Conservation (phyloP, 2,329 filamentous ascomycete genomes). For the Rutstroemia sp. region DNA sequence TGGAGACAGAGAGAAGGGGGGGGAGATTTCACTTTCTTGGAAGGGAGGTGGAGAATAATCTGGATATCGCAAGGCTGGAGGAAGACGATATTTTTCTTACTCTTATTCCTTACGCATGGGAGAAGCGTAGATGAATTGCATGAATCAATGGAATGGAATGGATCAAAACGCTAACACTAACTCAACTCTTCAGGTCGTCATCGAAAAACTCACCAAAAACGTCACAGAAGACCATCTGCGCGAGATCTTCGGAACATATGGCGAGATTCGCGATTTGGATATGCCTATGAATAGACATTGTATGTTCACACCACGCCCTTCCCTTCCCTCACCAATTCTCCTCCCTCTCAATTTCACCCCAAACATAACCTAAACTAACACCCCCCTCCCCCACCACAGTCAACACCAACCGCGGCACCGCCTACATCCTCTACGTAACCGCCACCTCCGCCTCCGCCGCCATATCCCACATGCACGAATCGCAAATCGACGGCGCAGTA, state of each 20-base stretch:
- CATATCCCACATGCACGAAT: conserved; percentile 96
- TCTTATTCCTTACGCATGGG: no score
- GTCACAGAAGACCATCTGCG: conserved; percentile 80
- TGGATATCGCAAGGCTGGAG: no score
- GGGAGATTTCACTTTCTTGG: no score
- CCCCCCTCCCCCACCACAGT: conserved; percentile 40
- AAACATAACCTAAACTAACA: conserved; percentile 18
- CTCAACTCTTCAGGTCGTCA: conserved; percentile 56
- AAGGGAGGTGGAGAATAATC: no score
- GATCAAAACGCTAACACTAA: no score
- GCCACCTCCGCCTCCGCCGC: conserved; percentile 77
- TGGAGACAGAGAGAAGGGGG: no score
- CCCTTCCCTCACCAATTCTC: background rate
- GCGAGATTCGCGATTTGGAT: conserved; percentile 77
- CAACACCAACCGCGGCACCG: conserved; percentile 85
- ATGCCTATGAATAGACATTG: conserved; percentile 83
- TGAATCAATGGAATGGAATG: no score
- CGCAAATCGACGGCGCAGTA: conserved; percentile 45
- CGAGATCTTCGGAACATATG: conserved; percentile 89
- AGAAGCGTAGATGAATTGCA: no score
- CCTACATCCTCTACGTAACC: conserved; percentile 79
- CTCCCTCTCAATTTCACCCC: background rate
- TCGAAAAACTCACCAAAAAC: conserved; percentile 93
- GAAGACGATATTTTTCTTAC: no score
- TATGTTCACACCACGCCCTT: conserved; percentile 36